phyloP scores from a whole-genome alignment of 495 filamentous ascomycete genomes.

The Articulospora tetracladia region DNA sequence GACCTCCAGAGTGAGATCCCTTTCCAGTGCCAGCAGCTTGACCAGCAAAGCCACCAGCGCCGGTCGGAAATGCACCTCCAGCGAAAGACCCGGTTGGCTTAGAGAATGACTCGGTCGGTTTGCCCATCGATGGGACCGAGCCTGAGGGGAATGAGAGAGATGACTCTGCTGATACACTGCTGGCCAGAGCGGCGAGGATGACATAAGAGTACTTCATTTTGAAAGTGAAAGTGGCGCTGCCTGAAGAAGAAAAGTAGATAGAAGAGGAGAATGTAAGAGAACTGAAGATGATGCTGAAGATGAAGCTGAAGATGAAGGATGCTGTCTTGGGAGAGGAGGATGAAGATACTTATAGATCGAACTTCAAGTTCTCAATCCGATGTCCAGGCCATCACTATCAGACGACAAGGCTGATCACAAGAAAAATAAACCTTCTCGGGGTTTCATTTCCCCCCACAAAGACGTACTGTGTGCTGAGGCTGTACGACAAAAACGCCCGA shows the following conservation, averaged over 20 bases:
- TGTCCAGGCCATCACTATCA: background rate
- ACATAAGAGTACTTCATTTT: background rate
- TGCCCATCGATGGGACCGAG: background rate
- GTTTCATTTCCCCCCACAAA: background rate
- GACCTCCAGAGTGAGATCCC: background rate
- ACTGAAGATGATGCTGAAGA: background rate
- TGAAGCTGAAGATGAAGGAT: slow-evolving; percentile 1
- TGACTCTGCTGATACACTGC: slow-evolving; percentile 2
- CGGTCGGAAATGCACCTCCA: background rate
- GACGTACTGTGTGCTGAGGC: background rate
- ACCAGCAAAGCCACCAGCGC: background rate
- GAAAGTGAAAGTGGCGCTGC: slow-evolving; percentile 1
- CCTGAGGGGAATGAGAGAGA: too few species aligned
- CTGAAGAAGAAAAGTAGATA: background rate
- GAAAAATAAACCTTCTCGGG: background rate
- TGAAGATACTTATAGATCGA: background rate
- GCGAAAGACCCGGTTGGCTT: background rate
- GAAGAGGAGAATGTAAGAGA: background rate
- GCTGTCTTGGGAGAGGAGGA: background rate
- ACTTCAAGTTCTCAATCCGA: background rate
- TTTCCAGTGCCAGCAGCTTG: background rate
- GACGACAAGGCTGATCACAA: background rate
- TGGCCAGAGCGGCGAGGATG: background rate
- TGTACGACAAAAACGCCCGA: background rate
- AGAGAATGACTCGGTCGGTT: background rate